Percentiles rank a stretch among this genome's conserved stretches.
These are phyloP conservation scores for Botryosphaeria dothidea DNA, from an alignment of 2,329 filamentous ascomycete species.

Conservation along the genomic window DNA sequence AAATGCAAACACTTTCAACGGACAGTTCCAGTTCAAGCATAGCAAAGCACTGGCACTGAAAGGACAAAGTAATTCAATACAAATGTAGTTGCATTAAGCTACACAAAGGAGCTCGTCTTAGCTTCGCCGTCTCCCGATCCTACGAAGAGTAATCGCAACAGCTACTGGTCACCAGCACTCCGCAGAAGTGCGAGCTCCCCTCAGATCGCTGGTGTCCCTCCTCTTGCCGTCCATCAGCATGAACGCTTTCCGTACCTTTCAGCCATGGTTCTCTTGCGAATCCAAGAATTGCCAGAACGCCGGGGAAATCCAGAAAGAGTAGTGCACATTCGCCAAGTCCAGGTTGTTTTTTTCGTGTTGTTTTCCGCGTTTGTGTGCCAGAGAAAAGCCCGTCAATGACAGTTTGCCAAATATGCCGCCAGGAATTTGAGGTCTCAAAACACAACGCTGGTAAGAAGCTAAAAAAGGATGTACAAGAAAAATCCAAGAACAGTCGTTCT, in stretches of 20 bases:
- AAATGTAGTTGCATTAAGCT: neutral
- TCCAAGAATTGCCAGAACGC: neutral
- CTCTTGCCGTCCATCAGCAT: constrained; percentile 6
- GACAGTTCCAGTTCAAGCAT: neutral
- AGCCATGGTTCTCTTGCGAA: neutral
- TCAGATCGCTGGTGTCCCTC: constrained; percentile 12
- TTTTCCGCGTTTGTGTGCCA: no score
- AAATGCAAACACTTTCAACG: no score
- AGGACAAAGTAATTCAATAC: neutral
- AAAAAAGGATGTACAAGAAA: no score
- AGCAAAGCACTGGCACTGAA: neutral
- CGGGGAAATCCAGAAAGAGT: neutral
- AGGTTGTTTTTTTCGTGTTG: no score
- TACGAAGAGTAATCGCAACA: neutral
- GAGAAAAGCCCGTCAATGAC: no score
- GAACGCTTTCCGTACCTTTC: neutral
- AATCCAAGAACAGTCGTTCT: no score
- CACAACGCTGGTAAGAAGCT: no score
- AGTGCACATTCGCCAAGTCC: neutral
- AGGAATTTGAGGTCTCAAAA: no score
- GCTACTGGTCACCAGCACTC: constrained; percentile 14
- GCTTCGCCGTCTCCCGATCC: constrained; percentile 12
- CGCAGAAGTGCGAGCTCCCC: constrained; percentile 8
- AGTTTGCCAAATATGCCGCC: no score
- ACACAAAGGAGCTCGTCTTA: neutral